Percentiles rank a stretch among this genome's conserved stretches.
These are phyloP conservation scores for Cadophora gregata DNA, from an alignment of 2,329 filamentous ascomycete species.

Conservation along the genomic window DNA sequence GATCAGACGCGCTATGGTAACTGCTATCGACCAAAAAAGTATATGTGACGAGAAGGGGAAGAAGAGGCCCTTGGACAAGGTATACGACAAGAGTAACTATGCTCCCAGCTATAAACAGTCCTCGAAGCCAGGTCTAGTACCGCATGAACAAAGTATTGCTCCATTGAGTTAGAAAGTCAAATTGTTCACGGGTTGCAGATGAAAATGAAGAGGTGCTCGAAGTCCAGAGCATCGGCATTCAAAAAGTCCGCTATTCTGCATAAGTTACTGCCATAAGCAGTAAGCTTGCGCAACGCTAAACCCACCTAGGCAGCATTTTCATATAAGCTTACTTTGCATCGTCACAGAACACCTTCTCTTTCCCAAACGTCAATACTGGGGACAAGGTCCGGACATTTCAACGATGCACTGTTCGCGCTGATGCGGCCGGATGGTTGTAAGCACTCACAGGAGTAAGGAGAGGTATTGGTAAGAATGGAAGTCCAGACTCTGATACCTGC, in stretches of 20 bases:
- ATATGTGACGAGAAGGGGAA: no score
- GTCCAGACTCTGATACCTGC: background rate
- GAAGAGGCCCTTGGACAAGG: no score
- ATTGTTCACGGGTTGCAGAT: no score
- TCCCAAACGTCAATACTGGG: background rate
- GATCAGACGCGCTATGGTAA: no score
- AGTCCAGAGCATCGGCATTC: background rate
- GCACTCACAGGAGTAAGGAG: background rate
- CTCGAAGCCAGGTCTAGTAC: no score
- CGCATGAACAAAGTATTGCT: no score
- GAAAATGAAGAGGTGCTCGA: no score
- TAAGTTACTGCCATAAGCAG: background rate
- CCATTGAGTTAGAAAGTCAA: no score
- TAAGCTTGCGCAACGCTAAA: background rate
- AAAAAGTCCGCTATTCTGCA: background rate
- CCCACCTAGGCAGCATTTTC: background rate
- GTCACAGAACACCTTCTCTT: background rate
- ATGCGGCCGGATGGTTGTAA: background rate
- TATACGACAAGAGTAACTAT: no score
- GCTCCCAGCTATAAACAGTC: no score
- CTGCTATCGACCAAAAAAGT: no score
- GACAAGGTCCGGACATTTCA: slow-evolving; percentile 5
- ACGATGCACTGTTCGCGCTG: no score
- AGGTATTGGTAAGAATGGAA: background rate
- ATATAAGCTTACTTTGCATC: background rate